Base-by-base conservation (phyloP, 1,139 yeast genomes). In the Sugiyamaella neomexicana region DNA sequence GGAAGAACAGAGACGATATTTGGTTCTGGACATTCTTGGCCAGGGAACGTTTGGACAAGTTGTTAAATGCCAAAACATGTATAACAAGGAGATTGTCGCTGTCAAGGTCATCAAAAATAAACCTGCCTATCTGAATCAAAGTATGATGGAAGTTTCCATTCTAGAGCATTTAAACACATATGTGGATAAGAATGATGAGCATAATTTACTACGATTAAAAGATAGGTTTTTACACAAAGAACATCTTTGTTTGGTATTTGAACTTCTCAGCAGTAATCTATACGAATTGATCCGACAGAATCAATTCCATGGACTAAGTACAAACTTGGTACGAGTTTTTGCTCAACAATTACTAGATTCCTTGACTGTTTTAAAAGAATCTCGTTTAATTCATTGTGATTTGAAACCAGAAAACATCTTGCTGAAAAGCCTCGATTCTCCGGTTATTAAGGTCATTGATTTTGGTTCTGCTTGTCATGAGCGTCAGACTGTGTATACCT, bases 21-120 rank as follows among this genome's bases (percentile, higher is more conserved):
- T 93, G 65, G 97, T 95, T 2, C 74, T 93, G 59, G 98, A 93
- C 70, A 79, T 93, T 23, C 73, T 95, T 46, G 99, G 99, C 0
- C 93, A 91, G 61, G 99, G 99, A 2, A 91, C 99, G 0, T 93
- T 95, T 77, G 99, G 99, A 4, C 99, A 93, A 71, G 99, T 95
- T 53, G 98, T 91, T 34, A 93, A 93, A 72, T 93, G 98, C 72
- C 99, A 93, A 71, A 90, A 93, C 69, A 76, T 93, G 70, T 76
- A 83, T 48, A 90, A 95, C 46, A 95, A 89, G 67, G 91, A 89
- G 58, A 83, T 93, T 25, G 89, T 91, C 45, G 99, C 99, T 0
- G 96, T 95, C 42, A 93, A 93, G 70, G 96, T 93, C 43, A 89
- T 93, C 61, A 93, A 93, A 69, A 87, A 96, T 37, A 88, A 87